Evolutionary conservation across 2,329 filamentous ascomycete genomes (phyloP), one percentile per base, ranked within the genome.

Genomic region (Trichoderma asperellum): DNA sequence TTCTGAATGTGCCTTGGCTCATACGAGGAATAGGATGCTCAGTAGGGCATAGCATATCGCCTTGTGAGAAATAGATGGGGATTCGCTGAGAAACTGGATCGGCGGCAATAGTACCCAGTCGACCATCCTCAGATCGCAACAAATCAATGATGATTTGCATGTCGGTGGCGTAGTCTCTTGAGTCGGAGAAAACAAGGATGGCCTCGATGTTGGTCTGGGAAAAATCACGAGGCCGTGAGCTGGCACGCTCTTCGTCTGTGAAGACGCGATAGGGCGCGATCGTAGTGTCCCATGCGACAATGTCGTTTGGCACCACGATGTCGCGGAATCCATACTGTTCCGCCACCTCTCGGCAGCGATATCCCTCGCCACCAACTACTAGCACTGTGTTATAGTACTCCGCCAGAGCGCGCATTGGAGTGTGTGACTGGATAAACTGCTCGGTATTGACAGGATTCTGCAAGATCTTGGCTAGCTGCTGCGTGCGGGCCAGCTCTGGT

Each of bases 121-220:
- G 53, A 3, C 63, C 63, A n/a, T 66, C 40, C n/a, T 66, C 63
- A 18, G 63, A 66, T 34, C 63, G 55, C 6, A 66, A 49, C 6
- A 66, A 40, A 18, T 66, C 63, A 7, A 66, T 58, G 29, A 66
- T 66, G 29, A 66, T 66, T 24, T 66, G 63, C 63, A 66, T 66
- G n/a, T 66, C 63, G 55, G 63, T 66, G 14, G 63, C 63, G 53
- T 66, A 66, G 53, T 66, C 63, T 5, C 63, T 55, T 4, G 63
- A 66, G 16, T 66, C 63, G 5, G 63, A 66, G 11, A 66, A 66
- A 14, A 66, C 63, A 16, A 66, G 53, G 32, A 66, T 66, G 11
- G 63, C 63, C 40, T 66, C 63, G 5, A 66, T 66, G 3, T 66
- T 66, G 0, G n/a, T 57, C 53, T 58, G 47, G n/a, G 63, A 29